These are phyloP conservation scores for Phytomonas sp. DNA, from an alignment of 208 protist species.

Conservation along the genomic window DNA sequence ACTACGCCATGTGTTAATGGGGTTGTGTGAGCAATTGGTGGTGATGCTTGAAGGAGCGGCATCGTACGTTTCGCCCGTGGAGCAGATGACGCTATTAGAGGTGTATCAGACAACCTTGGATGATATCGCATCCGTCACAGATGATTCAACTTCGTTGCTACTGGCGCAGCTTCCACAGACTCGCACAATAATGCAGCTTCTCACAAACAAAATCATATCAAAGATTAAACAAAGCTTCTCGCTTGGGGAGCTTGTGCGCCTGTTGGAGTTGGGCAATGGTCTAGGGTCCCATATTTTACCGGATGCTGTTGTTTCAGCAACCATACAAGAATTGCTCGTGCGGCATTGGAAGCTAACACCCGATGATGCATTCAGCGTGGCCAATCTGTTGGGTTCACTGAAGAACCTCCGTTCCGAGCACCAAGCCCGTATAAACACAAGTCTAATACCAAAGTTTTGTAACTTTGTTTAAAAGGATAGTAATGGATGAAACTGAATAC, in stretches of 20 bases:
- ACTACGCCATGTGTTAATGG: constrained; percentile 35
- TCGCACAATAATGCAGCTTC: constrained; percentile 26
- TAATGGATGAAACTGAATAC: not conserved
- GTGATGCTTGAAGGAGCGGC: constrained; percentile 42
- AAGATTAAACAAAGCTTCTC: constrained; percentile 25
- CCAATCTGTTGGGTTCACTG: constrained; percentile 27
- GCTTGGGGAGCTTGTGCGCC: constrained; percentile 32
- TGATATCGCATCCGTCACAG: constrained; percentile 16
- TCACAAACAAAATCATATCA: constrained; percentile 50
- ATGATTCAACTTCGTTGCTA: constrained; percentile 10
- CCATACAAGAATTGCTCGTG: constrained; percentile 50
- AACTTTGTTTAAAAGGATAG: constrained; percentile 13
- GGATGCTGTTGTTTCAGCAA: constrained; percentile 52
- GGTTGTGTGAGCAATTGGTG: constrained; percentile 53
- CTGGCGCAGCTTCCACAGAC: constrained; percentile 31
- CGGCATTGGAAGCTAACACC: constrained; percentile 24
- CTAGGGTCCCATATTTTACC: constrained; percentile 43
- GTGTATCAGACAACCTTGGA: constrained; percentile 32
- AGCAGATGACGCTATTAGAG: constrained; percentile 52
- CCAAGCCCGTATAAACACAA: constrained; percentile 31
- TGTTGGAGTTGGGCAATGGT: constrained; percentile 49
- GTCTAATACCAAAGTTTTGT: constrained; percentile 50
- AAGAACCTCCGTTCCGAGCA: constrained; percentile 47
- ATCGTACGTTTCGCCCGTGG: constrained; percentile 41
- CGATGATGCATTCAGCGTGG: constrained; percentile 25